Conservation (phyloP, 768 basidiomycete genomes). For the Trametes gibbosa region DNA sequence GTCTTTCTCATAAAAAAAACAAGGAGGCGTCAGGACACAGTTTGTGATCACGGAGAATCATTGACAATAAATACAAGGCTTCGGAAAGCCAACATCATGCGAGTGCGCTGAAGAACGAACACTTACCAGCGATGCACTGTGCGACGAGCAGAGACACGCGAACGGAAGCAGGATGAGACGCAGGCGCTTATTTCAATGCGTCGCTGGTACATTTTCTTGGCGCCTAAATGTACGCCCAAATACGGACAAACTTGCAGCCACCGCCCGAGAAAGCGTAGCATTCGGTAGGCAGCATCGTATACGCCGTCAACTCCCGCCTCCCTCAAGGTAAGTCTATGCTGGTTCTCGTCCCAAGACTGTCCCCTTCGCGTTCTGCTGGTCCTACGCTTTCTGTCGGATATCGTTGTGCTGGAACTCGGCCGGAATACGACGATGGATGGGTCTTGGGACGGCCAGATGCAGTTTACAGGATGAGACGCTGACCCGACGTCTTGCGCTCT, state of each 20-base stretch:
- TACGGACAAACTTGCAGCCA: slow-evolving; percentile 19
- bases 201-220: background rate
- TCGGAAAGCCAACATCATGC: slow-evolving; percentile 48
- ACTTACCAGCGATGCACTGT: slow-evolving; percentile 19
- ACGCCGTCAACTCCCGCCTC: slow-evolving; percentile 37
- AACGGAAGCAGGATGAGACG: background rate
- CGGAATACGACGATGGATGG: slow-evolving; percentile 49
- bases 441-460: slow-evolving; percentile 34
- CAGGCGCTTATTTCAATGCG: background rate
- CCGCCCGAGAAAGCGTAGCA: slow-evolving; percentile 14
- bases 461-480: slow-evolving; percentile 24
- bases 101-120: background rate
- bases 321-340: slow-evolving; percentile 63
- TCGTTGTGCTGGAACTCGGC: slow-evolving; percentile 11
- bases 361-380: slow-evolving; percentile 17
- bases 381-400: slow-evolving; percentile 19
- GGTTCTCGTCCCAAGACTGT: slow-evolving; percentile 24
- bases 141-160: background rate
- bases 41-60: slow-evolving; percentile 48
- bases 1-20: background rate
- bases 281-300: slow-evolving; percentile 22
- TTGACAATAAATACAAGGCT: slow-evolving; percentile 70
- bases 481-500: slow-evolving; percentile 13
- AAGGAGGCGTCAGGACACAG: slow-evolving; percentile 41
- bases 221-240: slow-evolving; percentile 13